A percentile compares a stretch with the other conserved stretches of the same genome.
These are phyloP conservation scores for Aspergillus spinulosporus DNA, from an alignment of 2,329 filamentous ascomycete species.

Conservation along the genomic window DNA sequence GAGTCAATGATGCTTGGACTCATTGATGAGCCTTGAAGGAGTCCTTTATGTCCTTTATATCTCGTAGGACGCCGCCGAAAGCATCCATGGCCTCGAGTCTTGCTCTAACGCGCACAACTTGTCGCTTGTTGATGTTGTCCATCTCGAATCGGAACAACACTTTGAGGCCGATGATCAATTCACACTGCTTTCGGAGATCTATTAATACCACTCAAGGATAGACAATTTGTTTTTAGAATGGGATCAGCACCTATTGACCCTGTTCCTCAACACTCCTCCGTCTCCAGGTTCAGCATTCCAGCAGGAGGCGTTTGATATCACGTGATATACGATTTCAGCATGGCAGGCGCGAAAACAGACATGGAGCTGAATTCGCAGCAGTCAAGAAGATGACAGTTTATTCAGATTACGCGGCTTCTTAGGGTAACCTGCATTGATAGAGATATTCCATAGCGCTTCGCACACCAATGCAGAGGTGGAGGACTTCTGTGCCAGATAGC, in stretches of 20 bases:
- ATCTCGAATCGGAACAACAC: conserved; percentile 4
- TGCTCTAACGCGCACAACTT: background rate
- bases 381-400: background rate
- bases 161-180: background rate
- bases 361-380: background rate
- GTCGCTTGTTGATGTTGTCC: background rate
- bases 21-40: background rate
- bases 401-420: background rate
- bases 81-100: background rate
- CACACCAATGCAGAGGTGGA: background rate
- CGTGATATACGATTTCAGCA: conserved; percentile 9
- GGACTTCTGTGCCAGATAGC: too few species aligned
- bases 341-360: conserved; percentile 2
- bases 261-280: background rate
- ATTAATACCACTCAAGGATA: background rate
- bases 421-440: background rate
- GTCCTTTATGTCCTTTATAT: conserved; percentile 3
- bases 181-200: conserved; percentile 10
- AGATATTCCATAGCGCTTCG: background rate
- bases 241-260: too few species aligned
- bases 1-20: conserved; percentile 1
- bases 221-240: background rate
- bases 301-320: conserved; percentile 4
- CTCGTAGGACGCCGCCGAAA: background rate
- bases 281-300: conserved; percentile 9